A percentile compares a stretch with the other conserved stretches of the same genome.
phyloP scores from a whole-genome alignment of 208 protist genomes.

The Acanthamoeba royreba region DNA sequence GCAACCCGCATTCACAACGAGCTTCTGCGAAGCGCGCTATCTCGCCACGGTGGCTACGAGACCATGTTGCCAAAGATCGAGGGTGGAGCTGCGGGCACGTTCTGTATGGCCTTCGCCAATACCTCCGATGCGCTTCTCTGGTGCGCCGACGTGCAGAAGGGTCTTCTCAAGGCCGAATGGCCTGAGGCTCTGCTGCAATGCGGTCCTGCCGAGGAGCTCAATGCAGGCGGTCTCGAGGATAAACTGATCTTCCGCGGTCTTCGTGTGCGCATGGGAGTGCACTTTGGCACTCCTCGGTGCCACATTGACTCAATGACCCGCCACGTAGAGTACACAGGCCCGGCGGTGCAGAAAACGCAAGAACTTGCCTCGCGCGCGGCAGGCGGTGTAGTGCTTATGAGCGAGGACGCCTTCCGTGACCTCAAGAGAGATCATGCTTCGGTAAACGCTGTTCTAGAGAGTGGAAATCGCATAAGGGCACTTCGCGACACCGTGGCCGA shows the following conservation, averaged over 20 bases:
- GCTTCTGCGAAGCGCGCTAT: neutral
- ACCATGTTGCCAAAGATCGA: neutral
- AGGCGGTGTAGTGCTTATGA: neutral
- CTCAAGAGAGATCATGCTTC: neutral
- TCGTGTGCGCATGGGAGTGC: slow-evolving; percentile 29
- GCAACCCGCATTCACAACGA: neutral
- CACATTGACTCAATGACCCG: neutral
- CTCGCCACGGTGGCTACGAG: neutral
- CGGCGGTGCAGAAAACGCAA: neutral
- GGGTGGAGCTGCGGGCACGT: neutral
- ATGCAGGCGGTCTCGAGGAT: neutral
- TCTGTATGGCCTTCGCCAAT: neutral
- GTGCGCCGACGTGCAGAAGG: neutral
- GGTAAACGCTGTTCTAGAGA: neutral
- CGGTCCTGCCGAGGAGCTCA: neutral
- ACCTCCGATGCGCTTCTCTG: neutral
- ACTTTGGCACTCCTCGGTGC: neutral
- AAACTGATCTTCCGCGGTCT: slow-evolving; percentile 21
- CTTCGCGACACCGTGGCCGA: neutral
- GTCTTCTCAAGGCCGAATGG: neutral
- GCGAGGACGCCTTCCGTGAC: neutral
- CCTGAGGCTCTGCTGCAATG: neutral
- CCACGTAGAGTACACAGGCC: neutral
- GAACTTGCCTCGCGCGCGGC: neutral
- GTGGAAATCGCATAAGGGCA: neutral